Percentiles rank a stretch among this genome's conserved stretches.
phyloP scores from a whole-genome alignment of 2,329 filamentous ascomycete genomes.

The Neoarthrinium moseri region DNA sequence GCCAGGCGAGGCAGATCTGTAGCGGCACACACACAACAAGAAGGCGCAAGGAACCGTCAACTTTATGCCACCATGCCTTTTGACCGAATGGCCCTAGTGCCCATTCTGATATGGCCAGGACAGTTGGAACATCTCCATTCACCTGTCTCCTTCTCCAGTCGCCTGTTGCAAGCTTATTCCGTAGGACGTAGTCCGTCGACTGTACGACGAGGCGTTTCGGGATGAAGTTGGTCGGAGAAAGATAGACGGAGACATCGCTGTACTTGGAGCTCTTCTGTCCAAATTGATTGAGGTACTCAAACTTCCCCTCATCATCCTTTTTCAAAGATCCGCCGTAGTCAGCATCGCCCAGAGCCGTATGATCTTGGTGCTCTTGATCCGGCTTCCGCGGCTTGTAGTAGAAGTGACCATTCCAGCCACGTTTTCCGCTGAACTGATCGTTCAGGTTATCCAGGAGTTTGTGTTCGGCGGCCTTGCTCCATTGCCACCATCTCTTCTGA shows the following conservation, averaged over 20 bases:
- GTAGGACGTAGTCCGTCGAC: constrained; percentile 14
- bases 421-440: constrained; percentile 14
- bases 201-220: constrained; percentile 22
- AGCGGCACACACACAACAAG: constrained; percentile 18
- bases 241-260: constrained; percentile 22
- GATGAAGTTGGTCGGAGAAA: constrained; percentile 20
- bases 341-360: background rate
- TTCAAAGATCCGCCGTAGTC: constrained; percentile 12
- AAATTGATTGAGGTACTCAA: constrained; percentile 19
- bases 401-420: constrained; percentile 12
- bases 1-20: constrained; percentile 17
- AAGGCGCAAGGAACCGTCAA: constrained; percentile 12
- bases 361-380: constrained; percentile 10
- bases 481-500: constrained; percentile 11
- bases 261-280: constrained; percentile 18
- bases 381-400: constrained; percentile 7
- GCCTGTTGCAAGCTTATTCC: constrained; percentile 10
- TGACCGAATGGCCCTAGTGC: constrained; percentile 12
- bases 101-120: constrained; percentile 19
- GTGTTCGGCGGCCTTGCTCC: constrained; percentile 7
- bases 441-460: constrained; percentile 8
- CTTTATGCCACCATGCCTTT: constrained; percentile 11
- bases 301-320: constrained; percentile 14
- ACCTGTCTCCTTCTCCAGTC: constrained; percentile 21
- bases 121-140: constrained; percentile 17